A percentile compares a stretch with the other conserved stretches of the same genome.
Conservation (phyloP, 352 stramenopile genomes). For the Phytopythium kandeliae region DNA sequence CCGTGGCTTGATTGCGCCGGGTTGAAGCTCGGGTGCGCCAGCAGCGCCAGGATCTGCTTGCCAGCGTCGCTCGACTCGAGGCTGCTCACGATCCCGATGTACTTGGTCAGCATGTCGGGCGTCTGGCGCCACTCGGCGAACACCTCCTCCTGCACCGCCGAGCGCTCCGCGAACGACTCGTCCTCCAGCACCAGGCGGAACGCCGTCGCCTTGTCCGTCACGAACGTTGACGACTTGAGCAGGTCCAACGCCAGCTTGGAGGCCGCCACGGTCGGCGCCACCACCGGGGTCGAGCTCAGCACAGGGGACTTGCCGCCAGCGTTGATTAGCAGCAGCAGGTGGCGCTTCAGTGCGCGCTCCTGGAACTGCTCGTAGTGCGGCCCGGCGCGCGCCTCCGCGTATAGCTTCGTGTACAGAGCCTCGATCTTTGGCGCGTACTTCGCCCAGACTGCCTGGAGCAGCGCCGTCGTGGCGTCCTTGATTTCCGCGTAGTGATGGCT, state of each 20-base stretch:
- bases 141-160: slow-evolving; percentile 60
- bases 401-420: slow-evolving; percentile 49
- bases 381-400: slow-evolving; percentile 27
- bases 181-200: slow-evolving; percentile 68
- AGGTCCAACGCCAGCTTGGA: slow-evolving; percentile 48
- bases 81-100: slow-evolving; percentile 71
- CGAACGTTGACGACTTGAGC: slow-evolving; percentile 64
- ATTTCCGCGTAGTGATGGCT: slow-evolving; percentile 65
- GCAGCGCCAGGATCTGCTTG: slow-evolving; percentile 61
- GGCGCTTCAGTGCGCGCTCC: slow-evolving; percentile 57
- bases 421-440: slow-evolving; percentile 62
- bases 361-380: slow-evolving; percentile 72
- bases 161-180: slow-evolving; percentile 46
- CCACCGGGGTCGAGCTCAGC: slow-evolving; percentile 31
- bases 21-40: slow-evolving; percentile 73
- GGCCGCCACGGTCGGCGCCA: slow-evolving; percentile 37
- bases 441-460: slow-evolving; percentile 65
- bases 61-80: slow-evolving; percentile 58
- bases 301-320: slow-evolving; percentile 42
- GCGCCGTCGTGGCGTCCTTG: slow-evolving; percentile 52
- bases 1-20: slow-evolving; percentile 67
- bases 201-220: slow-evolving; percentile 47
- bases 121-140: slow-evolving; percentile 67
- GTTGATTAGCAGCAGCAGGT: slow-evolving; percentile 58
- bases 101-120: slow-evolving; percentile 74